phyloP scores from a whole-genome alignment of 768 basidiomycete genomes.

The Boletus speciosus region DNA sequence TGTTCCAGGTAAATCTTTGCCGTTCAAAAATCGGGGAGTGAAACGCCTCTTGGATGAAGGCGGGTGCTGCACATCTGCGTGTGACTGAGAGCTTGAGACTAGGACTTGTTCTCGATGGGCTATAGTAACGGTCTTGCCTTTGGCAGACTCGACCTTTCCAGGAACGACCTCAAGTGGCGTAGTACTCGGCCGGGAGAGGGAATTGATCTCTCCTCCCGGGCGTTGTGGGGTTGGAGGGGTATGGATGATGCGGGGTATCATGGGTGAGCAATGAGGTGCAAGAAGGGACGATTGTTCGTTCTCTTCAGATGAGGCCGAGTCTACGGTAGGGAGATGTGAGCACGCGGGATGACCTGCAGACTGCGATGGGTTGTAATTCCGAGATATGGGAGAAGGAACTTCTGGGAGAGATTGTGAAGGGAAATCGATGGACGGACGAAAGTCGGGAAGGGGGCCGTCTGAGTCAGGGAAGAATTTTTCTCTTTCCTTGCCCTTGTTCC shows the following conservation, averaged over 20 bases:
- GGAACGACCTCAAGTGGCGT: slow-evolving; percentile 8
- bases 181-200: slow-evolving; percentile 2
- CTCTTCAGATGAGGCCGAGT: slow-evolving; percentile 27
- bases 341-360: slow-evolving; percentile 1
- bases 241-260: slow-evolving; percentile 34
- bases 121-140: slow-evolving; percentile 15
- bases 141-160: slow-evolving; percentile 6
- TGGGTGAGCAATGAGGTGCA: slow-evolving; percentile 22
- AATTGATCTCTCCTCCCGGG: slow-evolving; percentile 13
- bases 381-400: slow-evolving; percentile 16
- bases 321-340: slow-evolving; percentile 23
- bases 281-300: slow-evolving; percentile 27
- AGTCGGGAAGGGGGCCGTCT: slow-evolving; percentile 7
- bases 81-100: slow-evolving; percentile 22
- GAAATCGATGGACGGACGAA: slow-evolving; percentile 12
- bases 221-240: slow-evolving; percentile 37
- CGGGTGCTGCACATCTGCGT: background rate
- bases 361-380: slow-evolving; percentile 10
- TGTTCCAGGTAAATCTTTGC: slow-evolving; percentile 23
- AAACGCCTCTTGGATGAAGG: slow-evolving; percentile 24
- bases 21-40: slow-evolving; percentile 29
- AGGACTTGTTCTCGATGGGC: slow-evolving; percentile 27
- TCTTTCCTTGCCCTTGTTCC: slow-evolving; percentile 30
- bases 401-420: slow-evolving; percentile 23
- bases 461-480: slow-evolving; percentile 2